These are phyloP conservation scores for Tilletiopsis washingtonensis DNA, from an alignment of 1,284 basidiomycete species.

Conservation along the genomic window DNA sequence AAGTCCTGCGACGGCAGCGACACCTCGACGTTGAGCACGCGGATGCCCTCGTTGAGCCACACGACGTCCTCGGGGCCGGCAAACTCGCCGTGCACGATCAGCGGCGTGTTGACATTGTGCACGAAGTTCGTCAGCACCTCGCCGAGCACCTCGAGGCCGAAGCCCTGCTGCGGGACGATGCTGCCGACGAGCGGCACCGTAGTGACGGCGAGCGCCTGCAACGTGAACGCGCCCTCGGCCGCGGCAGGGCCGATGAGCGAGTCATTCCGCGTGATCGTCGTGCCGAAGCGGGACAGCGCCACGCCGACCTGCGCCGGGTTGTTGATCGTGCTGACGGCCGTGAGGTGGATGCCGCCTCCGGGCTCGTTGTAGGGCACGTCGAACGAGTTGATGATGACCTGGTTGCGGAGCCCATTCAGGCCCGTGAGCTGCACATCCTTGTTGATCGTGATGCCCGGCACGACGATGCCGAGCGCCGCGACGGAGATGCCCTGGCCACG, in stretches of 20 bases:
- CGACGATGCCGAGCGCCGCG: slow-evolving; percentile 49
- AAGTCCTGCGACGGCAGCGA: slow-evolving; percentile 62
- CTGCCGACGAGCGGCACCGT: slow-evolving; percentile 59
- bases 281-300: slow-evolving; percentile 58
- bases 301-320: slow-evolving; percentile 74
- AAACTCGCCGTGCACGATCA: slow-evolving; percentile 59
- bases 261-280: slow-evolving; percentile 56
- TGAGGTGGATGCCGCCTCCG: slow-evolving; percentile 65
- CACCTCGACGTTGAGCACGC: slow-evolving; percentile 58
- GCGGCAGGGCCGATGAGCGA: slow-evolving; percentile 59
- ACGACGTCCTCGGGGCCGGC: slow-evolving; percentile 60
- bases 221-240: slow-evolving; percentile 53
- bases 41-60: slow-evolving; percentile 70
- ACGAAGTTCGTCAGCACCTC: slow-evolving; percentile 66
- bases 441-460: slow-evolving; percentile 56
- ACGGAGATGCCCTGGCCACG: slow-evolving; percentile 61
- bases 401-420: slow-evolving; percentile 62
- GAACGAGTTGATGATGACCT: slow-evolving; percentile 62
- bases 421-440: slow-evolving; percentile 65
- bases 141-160: slow-evolving; percentile 59
- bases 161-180: slow-evolving; percentile 58
- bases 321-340: slow-evolving; percentile 57
- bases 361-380: slow-evolving; percentile 67
- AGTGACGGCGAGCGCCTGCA: slow-evolving; percentile 57
- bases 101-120: slow-evolving; percentile 59